A percentile compares a stretch with the other conserved stretches of the same genome.
phyloP scores from a whole-genome alignment of 352 stramenopile species.

The Phytopythium helicoides region DNA sequence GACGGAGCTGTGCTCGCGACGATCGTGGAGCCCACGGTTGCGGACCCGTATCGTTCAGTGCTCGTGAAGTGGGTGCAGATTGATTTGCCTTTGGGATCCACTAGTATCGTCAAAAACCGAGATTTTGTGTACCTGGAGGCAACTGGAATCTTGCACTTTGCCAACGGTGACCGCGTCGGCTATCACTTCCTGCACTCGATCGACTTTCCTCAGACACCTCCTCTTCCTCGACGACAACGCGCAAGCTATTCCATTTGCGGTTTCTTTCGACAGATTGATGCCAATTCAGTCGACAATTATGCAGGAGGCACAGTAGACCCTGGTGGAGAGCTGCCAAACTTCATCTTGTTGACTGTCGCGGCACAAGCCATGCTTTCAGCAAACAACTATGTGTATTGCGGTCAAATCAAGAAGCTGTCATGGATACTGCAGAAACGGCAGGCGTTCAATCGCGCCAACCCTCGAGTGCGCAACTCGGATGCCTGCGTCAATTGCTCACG shows the following conservation, averaged over 20 bases:
- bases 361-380: constrained; percentile 5
- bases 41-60: constrained; percentile 26
- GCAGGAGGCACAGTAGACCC: no score
- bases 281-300: no score
- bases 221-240: constrained; percentile 15
- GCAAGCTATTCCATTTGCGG: constrained; percentile 18
- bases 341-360: constrained; percentile 5
- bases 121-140: no score
- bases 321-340: constrained; percentile 10
- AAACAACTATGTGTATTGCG: constrained; percentile 22
- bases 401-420: constrained; percentile 42
- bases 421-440: constrained; percentile 20
- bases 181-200: constrained; percentile 43
- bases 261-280: constrained; percentile 21
- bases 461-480: neutral
- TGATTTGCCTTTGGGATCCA: no score
- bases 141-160: constrained; percentile 18
- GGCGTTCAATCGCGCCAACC: neutral
- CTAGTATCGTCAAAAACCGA: no score
- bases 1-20: constrained; percentile 20
- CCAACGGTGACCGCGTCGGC: constrained; percentile 22
- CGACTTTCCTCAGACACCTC: constrained; percentile 16
- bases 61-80: no score
- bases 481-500: constrained; percentile 21
- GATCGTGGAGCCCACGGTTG: constrained; percentile 18